phyloP scores from a whole-genome alignment of 352 stramenopile genomes.

The Pythium plurisporium region DNA sequence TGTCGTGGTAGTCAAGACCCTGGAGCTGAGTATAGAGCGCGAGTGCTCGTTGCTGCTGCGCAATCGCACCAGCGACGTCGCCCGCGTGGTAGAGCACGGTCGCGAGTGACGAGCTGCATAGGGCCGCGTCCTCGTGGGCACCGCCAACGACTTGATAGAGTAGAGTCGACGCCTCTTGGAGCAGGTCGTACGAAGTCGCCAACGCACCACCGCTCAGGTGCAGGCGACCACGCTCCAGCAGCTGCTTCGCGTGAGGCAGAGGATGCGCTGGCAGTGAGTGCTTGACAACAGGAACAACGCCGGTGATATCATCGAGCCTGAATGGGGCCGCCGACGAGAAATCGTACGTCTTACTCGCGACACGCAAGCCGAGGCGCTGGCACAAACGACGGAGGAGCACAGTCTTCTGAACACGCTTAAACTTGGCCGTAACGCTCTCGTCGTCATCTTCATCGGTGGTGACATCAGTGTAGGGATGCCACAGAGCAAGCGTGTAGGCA shows the following conservation, averaged over 20 bases:
- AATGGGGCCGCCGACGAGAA: conserved; percentile 79
- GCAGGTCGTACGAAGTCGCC: conserved; percentile 75
- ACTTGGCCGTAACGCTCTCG: conserved; percentile 10
- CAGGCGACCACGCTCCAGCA: conserved; percentile 85
- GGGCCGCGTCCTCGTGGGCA: conserved; percentile 90
- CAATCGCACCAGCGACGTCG: conserved; percentile 86
- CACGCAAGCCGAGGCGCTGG: conserved; percentile 89
- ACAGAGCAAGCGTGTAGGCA: conserved; percentile 72
- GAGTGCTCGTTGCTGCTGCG: conserved; percentile 87
- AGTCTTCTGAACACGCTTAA: conserved; percentile 62
- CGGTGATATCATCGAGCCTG: conserved; percentile 87
- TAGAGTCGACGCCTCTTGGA: conserved; percentile 89
- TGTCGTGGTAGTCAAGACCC: conserved; percentile 92
- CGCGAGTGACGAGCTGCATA: conserved; percentile 90
- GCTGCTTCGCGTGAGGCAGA: conserved; percentile 70
- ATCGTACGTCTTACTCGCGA: conserved; percentile 89
- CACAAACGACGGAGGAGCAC: conserved; percentile 91
- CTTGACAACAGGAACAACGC: conserved; percentile 94
- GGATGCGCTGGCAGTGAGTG: conserved; percentile 79
- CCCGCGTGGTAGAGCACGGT: conserved; percentile 91
- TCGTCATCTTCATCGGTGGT: conserved; percentile 22
- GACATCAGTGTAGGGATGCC: conserved; percentile 35
- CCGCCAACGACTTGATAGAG: conserved; percentile 93
- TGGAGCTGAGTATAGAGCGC: conserved; percentile 90
- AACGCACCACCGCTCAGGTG: conserved; percentile 73